These are phyloP conservation scores for Salvia sclarea DNA, from an alignment of 305 asterid species.

Conservation along the genomic window DNA sequence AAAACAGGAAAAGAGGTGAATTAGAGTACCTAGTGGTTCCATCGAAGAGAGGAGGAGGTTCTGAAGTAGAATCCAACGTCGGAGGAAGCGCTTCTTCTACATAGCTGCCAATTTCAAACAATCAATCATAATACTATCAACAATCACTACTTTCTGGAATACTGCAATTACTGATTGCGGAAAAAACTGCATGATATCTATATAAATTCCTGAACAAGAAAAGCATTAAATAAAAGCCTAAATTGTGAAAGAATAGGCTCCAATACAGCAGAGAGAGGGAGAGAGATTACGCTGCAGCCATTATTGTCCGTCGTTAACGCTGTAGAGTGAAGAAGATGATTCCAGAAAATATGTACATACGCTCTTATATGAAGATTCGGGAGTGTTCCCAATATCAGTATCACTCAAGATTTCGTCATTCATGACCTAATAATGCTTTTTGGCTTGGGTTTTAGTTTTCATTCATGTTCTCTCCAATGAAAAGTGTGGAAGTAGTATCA, in stretches of 20 bases:
- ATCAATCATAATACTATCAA: constrained; percentile 5
- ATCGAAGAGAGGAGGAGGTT: constrained; percentile 73
- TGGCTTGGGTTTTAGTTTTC: too few species aligned
- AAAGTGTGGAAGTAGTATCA: too few species aligned
- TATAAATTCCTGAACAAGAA: neutral
- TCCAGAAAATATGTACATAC: neutral
- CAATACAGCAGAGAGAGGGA: neutral
- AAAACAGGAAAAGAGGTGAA: neutral
- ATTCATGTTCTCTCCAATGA: too few species aligned
- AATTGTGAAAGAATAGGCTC: neutral
- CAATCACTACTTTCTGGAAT: neutral
- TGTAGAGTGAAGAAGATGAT: neutral
- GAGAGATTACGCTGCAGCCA: constrained; percentile 43
- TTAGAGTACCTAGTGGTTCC: constrained; percentile 67
- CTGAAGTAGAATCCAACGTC: constrained; percentile 57
- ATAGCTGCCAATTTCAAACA: constrained; percentile 40
- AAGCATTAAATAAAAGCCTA: neutral
- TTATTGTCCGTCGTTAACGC: constrained; percentile 23
- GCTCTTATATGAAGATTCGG: neutral
- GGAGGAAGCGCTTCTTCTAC: constrained; percentile 64
- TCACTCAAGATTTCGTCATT: neutral
- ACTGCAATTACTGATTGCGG: neutral
- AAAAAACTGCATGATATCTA: neutral
- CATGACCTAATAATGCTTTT: neutral
- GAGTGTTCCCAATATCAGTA: neutral